Evolutionary conservation across 257 asterid species (phyloP).

Genomic region (Perilla frutescens): DNA sequence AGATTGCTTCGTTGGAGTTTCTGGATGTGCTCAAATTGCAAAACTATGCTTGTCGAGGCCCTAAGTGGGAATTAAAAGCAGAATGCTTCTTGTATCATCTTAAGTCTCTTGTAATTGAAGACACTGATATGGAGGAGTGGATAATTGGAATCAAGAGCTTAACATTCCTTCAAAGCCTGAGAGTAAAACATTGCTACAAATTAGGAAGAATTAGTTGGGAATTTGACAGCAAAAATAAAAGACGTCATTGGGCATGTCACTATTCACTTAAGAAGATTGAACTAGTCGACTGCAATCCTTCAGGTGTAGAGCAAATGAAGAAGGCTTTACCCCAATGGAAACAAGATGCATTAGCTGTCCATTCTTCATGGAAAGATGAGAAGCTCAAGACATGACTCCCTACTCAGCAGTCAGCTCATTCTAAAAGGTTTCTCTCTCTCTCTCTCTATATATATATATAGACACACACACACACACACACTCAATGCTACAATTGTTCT

Average conservation of each 20-base stretch:
- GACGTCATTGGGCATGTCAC: too few relatives aligned
- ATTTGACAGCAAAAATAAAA: slow-evolving; percentile 19
- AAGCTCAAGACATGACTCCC: too few relatives aligned
- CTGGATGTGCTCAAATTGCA: slow-evolving; percentile 28
- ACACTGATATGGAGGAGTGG: slow-evolving; percentile 32
- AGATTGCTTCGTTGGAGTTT: slow-evolving; percentile 8
- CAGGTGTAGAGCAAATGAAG: slow-evolving; percentile 16
- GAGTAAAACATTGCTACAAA: slow-evolving; percentile 30
- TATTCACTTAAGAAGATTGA: background rate
- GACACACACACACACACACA: too few relatives aligned
- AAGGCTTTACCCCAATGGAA: slow-evolving; percentile 19
- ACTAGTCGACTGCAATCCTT: slow-evolving; percentile 20
- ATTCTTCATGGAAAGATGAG: slow-evolving; percentile 26
- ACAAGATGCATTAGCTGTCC: background rate
- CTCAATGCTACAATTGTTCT: too few relatives aligned
- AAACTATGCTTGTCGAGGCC: slow-evolving; percentile 30
- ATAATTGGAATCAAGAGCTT: slow-evolving; percentile 11
- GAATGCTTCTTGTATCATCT: too few relatives aligned
- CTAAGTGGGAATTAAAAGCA: slow-evolving; percentile 29
- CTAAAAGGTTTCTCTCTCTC: too few relatives aligned
- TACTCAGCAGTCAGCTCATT: too few relatives aligned
- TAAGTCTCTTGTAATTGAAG: too few relatives aligned
- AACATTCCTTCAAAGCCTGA: background rate
- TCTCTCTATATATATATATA: too few relatives aligned
- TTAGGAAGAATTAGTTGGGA: slow-evolving; percentile 14